Evolutionary conservation across 306 rosid genomes (phyloP).

Genomic region (Hippophae rhamnoides): DNA sequence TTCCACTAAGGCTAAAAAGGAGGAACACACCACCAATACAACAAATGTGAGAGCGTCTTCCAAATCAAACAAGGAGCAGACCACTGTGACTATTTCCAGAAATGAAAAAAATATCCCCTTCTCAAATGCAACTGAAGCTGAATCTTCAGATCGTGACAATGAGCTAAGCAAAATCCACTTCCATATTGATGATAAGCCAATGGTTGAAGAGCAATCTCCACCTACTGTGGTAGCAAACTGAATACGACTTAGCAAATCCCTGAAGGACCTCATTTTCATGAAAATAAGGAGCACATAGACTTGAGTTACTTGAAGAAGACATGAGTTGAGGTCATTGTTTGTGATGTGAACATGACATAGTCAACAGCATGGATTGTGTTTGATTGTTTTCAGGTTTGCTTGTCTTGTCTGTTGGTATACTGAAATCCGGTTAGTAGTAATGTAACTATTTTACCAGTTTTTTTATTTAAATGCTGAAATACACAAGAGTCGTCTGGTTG

Average conservation of each 20-base stretch:
- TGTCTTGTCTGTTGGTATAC: constrained; percentile 44
- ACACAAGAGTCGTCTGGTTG: constrained; percentile 31
- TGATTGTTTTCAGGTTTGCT: constrained; percentile 45
- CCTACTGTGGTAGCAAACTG: constrained; percentile 15
- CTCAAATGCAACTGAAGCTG: constrained; percentile 21
- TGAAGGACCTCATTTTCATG: constrained; percentile 27
- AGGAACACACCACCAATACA: too few species aligned
- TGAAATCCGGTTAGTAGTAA: constrained; percentile 41
- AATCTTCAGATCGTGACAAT: constrained; percentile 23
- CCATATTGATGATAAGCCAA: constrained; percentile 23
- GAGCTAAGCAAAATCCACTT: constrained; percentile 29
- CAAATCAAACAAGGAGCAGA: constrained; percentile 19
- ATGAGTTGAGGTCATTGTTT: constrained; percentile 49
- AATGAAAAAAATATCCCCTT: constrained; percentile 26
- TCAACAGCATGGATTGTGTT: constrained; percentile 50
- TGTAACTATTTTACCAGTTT: constrained; percentile 47
- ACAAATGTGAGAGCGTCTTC: constrained; percentile 10
- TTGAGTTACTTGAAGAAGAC: constrained; percentile 45
- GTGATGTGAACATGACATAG: constrained; percentile 47
- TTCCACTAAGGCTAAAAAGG: too few species aligned
- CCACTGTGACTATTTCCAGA: background rate
- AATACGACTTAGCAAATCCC: constrained; percentile 9
- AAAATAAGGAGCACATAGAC: constrained; percentile 41
- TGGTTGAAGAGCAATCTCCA: constrained; percentile 43
- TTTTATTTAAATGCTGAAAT: constrained; percentile 24